Evolutionary conservation across 2,329 filamentous ascomycete species (phyloP).

Genomic region (Aspergillus brunneoviolaceus): DNA sequence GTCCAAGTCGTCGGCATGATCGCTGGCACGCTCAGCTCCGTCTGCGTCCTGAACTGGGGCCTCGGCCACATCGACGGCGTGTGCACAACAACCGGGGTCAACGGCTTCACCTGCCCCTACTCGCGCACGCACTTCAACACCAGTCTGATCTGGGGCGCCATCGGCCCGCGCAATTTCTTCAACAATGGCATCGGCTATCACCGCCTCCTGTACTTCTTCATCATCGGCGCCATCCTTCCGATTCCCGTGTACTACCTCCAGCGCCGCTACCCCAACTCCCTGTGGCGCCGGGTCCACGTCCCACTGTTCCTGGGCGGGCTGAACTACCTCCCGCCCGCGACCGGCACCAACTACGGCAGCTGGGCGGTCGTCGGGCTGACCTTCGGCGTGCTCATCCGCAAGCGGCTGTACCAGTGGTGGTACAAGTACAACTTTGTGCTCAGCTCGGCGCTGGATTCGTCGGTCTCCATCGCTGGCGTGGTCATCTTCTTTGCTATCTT

Average conservation of each 20-base stretch:
- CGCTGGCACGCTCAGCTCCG: slow-evolving; percentile 45
- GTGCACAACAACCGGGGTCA: slow-evolving; percentile 55
- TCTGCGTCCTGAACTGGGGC: slow-evolving; percentile 48
- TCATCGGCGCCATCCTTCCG: slow-evolving; percentile 62
- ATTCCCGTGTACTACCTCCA: slow-evolving; percentile 58
- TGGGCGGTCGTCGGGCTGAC: slow-evolving; percentile 64
- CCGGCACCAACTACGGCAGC: slow-evolving; percentile 65
- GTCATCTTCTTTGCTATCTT: slow-evolving; percentile 30
- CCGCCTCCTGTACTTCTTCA: slow-evolving; percentile 66
- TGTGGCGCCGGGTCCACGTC: slow-evolving; percentile 11
- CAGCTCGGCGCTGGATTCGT: slow-evolving; percentile 62
- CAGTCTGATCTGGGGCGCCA: slow-evolving; percentile 68
- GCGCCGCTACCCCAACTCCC: slow-evolving; percentile 54
- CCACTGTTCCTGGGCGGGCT: slow-evolving; percentile 18
- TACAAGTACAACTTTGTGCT: slow-evolving; percentile 71
- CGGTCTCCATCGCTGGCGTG: slow-evolving; percentile 26
- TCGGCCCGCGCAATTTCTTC: slow-evolving; percentile 67
- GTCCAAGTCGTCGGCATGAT: slow-evolving; percentile 51
- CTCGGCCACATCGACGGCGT: slow-evolving; percentile 44
- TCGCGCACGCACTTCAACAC: slow-evolving; percentile 63
- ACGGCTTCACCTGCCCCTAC: slow-evolving; percentile 57
- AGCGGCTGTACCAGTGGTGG: slow-evolving; percentile 66
- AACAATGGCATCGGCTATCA: slow-evolving; percentile 59
- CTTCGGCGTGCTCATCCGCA: slow-evolving; percentile 64
- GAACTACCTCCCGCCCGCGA: slow-evolving; percentile 59